Percentiles rank a stretch among this genome's conserved stretches.
Evolutionary conservation across 2,329 filamentous ascomycete species (phyloP).

Genomic region (Alternaria sp.): DNA sequence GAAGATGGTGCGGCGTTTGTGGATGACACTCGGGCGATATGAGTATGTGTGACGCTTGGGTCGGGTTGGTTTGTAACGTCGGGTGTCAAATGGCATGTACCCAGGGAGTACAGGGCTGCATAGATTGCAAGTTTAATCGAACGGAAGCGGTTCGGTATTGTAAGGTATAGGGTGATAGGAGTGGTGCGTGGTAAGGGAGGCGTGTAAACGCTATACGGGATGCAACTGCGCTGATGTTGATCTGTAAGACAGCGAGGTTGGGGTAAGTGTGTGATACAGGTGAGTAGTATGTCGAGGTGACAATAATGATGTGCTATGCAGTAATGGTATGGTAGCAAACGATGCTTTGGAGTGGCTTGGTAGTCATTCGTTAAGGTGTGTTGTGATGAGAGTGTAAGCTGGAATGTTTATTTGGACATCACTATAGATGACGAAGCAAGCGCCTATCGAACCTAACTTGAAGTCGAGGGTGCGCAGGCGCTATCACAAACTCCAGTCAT

Average conservation of each 20-base stretch:
- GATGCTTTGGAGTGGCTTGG: not conserved
- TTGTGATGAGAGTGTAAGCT: not conserved
- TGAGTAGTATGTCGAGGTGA: not conserved
- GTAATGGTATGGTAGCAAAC: not conserved
- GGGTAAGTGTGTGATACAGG: not conserved
- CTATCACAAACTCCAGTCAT: not conserved
- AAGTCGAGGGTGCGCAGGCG: no score
- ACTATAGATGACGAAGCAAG: not conserved
- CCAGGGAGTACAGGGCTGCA: not conserved
- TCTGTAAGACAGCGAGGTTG: not conserved
- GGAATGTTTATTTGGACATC: not conserved
- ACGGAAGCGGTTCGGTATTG: not conserved
- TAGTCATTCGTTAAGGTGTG: not conserved
- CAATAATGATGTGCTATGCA: not conserved
- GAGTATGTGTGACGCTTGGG: not conserved
- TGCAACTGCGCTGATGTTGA: not conserved
- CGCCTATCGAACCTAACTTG: not conserved
- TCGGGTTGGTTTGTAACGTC: not conserved
- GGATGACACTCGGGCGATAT: not conserved
- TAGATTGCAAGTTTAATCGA: not conserved
- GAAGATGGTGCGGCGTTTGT: constrained; percentile 5
- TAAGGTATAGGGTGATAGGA: not conserved
- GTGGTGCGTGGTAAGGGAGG: not conserved
- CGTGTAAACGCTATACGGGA: not conserved
- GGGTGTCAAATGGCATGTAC: constrained; percentile 11